A percentile compares a stretch with the other conserved stretches of the same genome.
Conservation (phyloP, 495 filamentous ascomycete species). For the Clohesyomyces aquaticus region DNA sequence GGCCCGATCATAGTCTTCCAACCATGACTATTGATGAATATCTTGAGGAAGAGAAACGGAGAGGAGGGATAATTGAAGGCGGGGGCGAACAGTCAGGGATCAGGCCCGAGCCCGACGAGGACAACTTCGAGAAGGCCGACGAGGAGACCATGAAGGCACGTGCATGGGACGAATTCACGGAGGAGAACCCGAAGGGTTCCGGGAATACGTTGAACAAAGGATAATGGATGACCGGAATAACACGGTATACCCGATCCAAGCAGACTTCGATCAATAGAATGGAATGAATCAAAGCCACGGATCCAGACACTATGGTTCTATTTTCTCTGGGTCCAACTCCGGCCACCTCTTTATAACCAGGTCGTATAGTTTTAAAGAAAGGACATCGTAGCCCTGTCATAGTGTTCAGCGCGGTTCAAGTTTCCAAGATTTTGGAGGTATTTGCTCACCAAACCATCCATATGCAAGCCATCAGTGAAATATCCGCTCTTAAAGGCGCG, state of each 20-base stretch:
- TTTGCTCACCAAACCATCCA: constrained; percentile 34
- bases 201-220: constrained; percentile 52
- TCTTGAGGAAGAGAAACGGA: constrained; percentile 81
- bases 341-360: constrained; percentile 38
- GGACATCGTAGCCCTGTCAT: constrained; percentile 35
- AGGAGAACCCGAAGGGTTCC: constrained; percentile 74
- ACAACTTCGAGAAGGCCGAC: constrained; percentile 82
- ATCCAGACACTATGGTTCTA: constrained; percentile 9
- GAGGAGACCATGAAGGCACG: constrained; percentile 89
- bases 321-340: constrained; percentile 30
- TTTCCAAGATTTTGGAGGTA: background rate
- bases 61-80: constrained; percentile 90
- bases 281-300: background rate
- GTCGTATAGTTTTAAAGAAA: constrained; percentile 28
- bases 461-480: constrained; percentile 42
- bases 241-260: background rate
- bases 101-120: constrained; percentile 77
- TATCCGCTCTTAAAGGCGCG: constrained; percentile 35
- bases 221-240: constrained; percentile 21
- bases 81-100: constrained; percentile 79
- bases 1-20: constrained; percentile 86
- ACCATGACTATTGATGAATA: constrained; percentile 99
- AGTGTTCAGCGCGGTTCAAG: background rate
- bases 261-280: background rate
- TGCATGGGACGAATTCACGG: constrained; percentile 92